Evolutionary conservation across 78 protist species (phyloP), one percentile per base, ranked within the genome.

Genomic region (slime mould (Dictyostelium discoideum)): DNA sequence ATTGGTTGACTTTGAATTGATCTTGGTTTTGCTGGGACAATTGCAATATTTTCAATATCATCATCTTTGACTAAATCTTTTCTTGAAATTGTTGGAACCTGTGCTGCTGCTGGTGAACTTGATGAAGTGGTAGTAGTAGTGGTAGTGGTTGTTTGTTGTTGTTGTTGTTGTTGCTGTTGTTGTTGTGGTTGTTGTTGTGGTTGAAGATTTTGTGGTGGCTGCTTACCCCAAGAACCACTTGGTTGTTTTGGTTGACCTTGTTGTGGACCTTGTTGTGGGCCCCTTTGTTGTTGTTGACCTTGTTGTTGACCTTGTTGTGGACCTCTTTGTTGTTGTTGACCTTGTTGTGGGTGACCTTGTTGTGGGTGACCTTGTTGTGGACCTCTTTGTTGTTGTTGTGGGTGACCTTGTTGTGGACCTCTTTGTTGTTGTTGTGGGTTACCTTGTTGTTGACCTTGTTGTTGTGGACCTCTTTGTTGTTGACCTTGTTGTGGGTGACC

Each of bases 21-120:
- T 44, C 32, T 79, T 77, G 50, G 50, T 79, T 20, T 79, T 69
- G 39, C 54, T 44, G 67, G 84, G n/a, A 10, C 5, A 0, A 6
- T 14, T 22, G 84, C 84, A 79, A 46, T 37, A 44, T 79, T 16
- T 79, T 79, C n/a, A 74, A 74, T 18, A 18, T 74, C 81, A 74
- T 16, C 26, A 74, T 74, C 81, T 37, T 13, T 74, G 1, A 37
- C 48, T 16, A 74, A 32, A 18, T 79, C 32, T 44, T 50, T 79
- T 79, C 84, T 79, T 44, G 84, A 79, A 9, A 78, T 10, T 40
- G 10, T 18, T 37, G 82, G 82, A 14, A 24, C 8, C 10, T 22
- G 24, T 39, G 16, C 26, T 67, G 37, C 26, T 67, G 37, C 37
- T 37, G 82, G 24, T 13, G 39, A 26, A 40, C 50, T 37, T 5